Evolutionary conservation across 2,329 filamentous ascomycete species (phyloP).

Genomic region (Grosmannia serpens): DNA sequence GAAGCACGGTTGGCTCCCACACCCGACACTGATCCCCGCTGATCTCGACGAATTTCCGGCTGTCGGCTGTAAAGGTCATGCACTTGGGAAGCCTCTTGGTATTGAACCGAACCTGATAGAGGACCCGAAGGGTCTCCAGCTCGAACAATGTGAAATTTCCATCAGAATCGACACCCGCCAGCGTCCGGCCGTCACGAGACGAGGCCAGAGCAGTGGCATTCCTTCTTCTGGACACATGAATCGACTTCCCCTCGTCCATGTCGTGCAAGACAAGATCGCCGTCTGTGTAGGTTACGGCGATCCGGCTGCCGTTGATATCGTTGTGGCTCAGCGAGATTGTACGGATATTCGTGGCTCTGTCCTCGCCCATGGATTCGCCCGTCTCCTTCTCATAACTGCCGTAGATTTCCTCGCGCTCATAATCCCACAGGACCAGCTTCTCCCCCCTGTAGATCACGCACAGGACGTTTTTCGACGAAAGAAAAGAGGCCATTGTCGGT

Average conservation of each 20-base stretch:
- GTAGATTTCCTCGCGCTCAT: no score
- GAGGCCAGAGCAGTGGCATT: neutral
- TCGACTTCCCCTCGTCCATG: neutral
- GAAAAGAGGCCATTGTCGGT: no score
- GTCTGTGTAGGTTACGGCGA: neutral
- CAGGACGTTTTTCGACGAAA: no score
- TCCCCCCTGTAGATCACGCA: no score
- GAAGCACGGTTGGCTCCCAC: slow-evolving; percentile 16
- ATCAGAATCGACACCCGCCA: neutral
- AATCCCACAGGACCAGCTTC: no score
- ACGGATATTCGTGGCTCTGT: no score
- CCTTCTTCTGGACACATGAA: neutral
- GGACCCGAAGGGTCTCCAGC: neutral
- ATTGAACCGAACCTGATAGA: slow-evolving; percentile 8
- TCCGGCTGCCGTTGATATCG: neutral
- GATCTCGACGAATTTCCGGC: slow-evolving; percentile 14
- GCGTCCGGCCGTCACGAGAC: neutral
- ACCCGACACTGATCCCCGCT: slow-evolving; percentile 13
- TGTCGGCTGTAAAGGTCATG: slow-evolving; percentile 14
- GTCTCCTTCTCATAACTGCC: no score
- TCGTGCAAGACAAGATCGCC: neutral
- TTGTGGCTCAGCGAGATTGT: neutral
- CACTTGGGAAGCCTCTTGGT: neutral
- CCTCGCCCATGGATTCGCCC: no score
- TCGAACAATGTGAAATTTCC: neutral